Conservation (phyloP, 768 basidiomycete species). For the Phaeotremella fagi region DNA sequence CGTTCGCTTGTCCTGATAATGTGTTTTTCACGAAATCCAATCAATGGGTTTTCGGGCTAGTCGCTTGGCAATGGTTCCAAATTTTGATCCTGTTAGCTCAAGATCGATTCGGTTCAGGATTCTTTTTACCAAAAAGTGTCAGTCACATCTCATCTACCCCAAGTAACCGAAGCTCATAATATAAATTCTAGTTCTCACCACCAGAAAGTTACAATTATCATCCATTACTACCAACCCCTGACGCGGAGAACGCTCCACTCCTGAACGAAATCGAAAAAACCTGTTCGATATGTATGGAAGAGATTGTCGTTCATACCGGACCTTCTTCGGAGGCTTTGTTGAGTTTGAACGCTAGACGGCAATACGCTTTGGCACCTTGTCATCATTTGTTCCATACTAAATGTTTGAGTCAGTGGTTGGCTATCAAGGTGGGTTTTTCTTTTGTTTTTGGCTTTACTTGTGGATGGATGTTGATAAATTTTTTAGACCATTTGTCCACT, state of each 20-base stretch:
- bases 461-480: conserved; percentile 57
- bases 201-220: conserved; percentile 76
- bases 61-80: conserved; percentile 61
- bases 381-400: conserved; percentile 86
- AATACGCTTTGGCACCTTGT: conserved; percentile 82
- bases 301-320: conserved; percentile 56
- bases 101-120: conserved; percentile 69
- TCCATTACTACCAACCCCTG: conserved; percentile 65
- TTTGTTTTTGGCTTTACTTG: conserved; percentile 53
- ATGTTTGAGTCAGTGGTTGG: conserved; percentile 58
- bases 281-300: conserved; percentile 91
- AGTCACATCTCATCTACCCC: conserved; percentile 8
- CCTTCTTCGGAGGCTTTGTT: conserved; percentile 43
- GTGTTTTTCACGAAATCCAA: conserved; percentile 74
- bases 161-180: conserved; percentile 55
- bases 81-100: conserved; percentile 64
- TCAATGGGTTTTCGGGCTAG: conserved; percentile 64
- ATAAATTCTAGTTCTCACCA: conserved; percentile 55
- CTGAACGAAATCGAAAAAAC: conserved; percentile 55
- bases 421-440: conserved; percentile 55
- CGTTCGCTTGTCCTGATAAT: conserved; percentile 75
- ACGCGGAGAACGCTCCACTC: conserved; percentile 54
- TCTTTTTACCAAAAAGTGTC: conserved; percentile 54
- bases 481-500: conserved; percentile 83
- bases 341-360: conserved; percentile 55